These are phyloP conservation scores for Lichtheimia hyalospora DNA, from an alignment of 371 early-diverging fungal genomes.

Conservation along the genomic window DNA sequence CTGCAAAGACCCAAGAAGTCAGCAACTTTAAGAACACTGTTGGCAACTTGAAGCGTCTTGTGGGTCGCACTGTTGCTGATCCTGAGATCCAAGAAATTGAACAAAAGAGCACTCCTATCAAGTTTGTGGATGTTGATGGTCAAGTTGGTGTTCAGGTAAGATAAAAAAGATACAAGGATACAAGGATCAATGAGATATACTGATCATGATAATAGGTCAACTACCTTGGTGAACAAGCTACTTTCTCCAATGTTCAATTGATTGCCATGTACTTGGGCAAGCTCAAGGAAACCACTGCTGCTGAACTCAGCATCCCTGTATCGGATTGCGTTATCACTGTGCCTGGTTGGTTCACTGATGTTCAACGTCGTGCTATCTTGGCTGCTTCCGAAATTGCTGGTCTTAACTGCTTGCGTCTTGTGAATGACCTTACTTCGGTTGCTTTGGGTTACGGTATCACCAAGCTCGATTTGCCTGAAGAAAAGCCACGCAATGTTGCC, in stretches of 20 bases:
- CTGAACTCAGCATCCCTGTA: constrained; percentile 82
- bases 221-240: constrained; percentile 75
- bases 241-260: constrained; percentile 88
- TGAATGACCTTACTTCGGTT: constrained; percentile 93
- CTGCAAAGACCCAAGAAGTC: constrained; percentile 93
- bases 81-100: constrained; percentile 86
- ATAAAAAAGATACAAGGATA: not conserved
- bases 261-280: constrained; percentile 92
- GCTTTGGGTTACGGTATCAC: constrained; percentile 98
- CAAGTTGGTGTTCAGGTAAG: constrained; percentile 84
- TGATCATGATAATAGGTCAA: constrained; percentile 57
- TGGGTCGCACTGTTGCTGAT: constrained; percentile 91
- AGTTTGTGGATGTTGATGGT: constrained; percentile 80
- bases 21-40: constrained; percentile 97
- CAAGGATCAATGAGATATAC: not conserved
- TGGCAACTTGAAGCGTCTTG: constrained; percentile 91
- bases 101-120: constrained; percentile 76
- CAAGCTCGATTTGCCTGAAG: constrained; percentile 94
- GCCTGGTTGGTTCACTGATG: constrained; percentile 94
- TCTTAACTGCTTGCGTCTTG: constrained; percentile 88
- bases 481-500: constrained; percentile 89
- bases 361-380: constrained; percentile 87
- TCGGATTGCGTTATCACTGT: constrained; percentile 94
- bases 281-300: constrained; percentile 86
- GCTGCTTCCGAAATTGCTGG: constrained; percentile 91